Conservation (phyloP, 2,329 filamentous ascomycete species). For the Trichoderma sp. region DNA sequence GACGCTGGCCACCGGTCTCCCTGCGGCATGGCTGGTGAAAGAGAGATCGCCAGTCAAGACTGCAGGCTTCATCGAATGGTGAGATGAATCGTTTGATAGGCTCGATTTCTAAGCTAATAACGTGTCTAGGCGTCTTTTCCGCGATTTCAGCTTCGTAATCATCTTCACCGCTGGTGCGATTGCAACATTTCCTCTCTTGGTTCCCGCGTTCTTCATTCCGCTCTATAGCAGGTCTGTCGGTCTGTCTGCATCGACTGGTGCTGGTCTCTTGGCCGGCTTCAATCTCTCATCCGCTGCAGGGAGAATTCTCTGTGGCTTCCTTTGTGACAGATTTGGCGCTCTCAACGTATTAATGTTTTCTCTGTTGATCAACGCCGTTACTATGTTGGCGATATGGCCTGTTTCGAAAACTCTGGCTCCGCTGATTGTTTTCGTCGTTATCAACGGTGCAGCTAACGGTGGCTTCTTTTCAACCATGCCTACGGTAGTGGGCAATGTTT, state of each 20-base stretch:
- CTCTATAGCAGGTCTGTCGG: conserved; percentile 54
- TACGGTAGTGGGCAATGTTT: conserved; percentile 58
- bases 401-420: conserved; percentile 53
- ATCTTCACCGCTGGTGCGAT: conserved; percentile 55
- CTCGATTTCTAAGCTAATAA: background rate
- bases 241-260: conserved; percentile 50
- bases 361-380: conserved; percentile 52
- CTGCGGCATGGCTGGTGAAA: conserved; percentile 52
- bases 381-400: conserved; percentile 61
- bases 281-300: conserved; percentile 59
- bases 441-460: conserved; percentile 61
- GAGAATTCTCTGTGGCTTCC: conserved; percentile 51
- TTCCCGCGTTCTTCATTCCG: conserved; percentile 61
- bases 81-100: background rate
- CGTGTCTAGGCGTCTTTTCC: conserved; percentile 45
- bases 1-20: conserved; percentile 53
- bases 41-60: conserved; percentile 44
- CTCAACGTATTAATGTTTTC: conserved; percentile 54
- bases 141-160: conserved; percentile 49
- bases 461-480: conserved; percentile 63
- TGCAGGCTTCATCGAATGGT: conserved; percentile 40
- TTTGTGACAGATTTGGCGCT: conserved; percentile 53
- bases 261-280: conserved; percentile 59
- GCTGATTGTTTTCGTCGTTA: conserved; percentile 54
- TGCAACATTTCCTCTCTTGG: conserved; percentile 58